Base-by-base conservation (phyloP, 202 grass and related monocot species). In the Cymbopogon flexuosus region DNA sequence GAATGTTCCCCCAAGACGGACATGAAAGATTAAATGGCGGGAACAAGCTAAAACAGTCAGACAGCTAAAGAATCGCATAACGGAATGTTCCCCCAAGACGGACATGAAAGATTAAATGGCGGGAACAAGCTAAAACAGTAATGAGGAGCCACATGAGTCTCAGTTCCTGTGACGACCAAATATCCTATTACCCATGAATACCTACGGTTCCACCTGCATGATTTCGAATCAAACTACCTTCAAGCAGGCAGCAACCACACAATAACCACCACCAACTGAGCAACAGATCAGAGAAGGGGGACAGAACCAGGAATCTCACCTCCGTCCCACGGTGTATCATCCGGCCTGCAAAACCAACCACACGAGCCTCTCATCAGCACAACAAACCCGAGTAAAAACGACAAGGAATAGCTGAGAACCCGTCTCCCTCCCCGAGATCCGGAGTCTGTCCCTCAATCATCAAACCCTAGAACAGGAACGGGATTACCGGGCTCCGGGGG, bases 321-420 rank as follows among this genome's bases (percentile, higher is more conserved):
- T 83, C 89, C 89, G 23, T 91, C 89, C 89, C 89, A 91, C 10
- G 89, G 78, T 51, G 89, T 91, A 39, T 91, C 89, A 79, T 91
- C 89, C 5, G 89, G 89, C 71, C 89, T 91, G 89, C 82, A 65
- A 88, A 83, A 74, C 64, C 41, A 83, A 74, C 64, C 41, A 49
- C 40, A 78, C 0, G 11, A 47, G 51, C 23, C 9, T 3, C 1
- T 5, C 56, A 41, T 86, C 65, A 81, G 76, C 80, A 65, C 42
- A 46, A 23, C 27, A 57, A 18, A 21, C 21, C 27, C 2, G 6
- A 18, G 6, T 9, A 72, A 72, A 72, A 40, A 29, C 35, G 31
- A 40, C 24, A 3, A 60, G 58, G 15, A 22, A 39, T 10, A 61
- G 23, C 10, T 45, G 2, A 84, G 45, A 31, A 36, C 29, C 22